A percentile compares a stretch with the other conserved stretches of the same genome.
These are phyloP conservation scores for Kuraishia borneana DNA, from an alignment of 805 yeast genomes.

Conservation along the genomic window DNA sequence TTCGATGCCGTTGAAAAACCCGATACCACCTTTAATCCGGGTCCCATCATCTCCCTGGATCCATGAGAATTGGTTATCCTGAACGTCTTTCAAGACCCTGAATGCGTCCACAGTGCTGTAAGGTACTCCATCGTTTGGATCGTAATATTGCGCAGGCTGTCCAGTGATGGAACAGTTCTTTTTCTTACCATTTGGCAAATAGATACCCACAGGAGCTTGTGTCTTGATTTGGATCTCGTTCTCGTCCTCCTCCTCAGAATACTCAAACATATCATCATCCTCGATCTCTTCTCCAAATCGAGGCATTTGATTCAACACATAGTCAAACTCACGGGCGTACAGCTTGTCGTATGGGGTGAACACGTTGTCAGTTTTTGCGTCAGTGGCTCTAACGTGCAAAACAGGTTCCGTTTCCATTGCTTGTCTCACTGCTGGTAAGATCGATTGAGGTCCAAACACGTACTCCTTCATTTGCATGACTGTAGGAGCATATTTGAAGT, in stretches of 20 bases:
- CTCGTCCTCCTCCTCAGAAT: constrained; percentile 31
- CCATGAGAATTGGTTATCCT: constrained; percentile 48
- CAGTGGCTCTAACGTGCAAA: constrained; percentile 10
- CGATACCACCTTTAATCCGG: constrained; percentile 20
- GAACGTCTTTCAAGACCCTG: constrained; percentile 42
- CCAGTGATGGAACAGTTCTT: constrained; percentile 70
- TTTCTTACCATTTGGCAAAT: constrained; percentile 57
- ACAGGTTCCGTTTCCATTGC: constrained; percentile 45
- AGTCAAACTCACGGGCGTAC: constrained; percentile 22
- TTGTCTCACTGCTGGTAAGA: constrained; percentile 38
- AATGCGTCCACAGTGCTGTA: constrained; percentile 79
- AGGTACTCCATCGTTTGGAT: constrained; percentile 82
- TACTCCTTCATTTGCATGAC: constrained; percentile 20
- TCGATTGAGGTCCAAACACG: constrained; percentile 56
- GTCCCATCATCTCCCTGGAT: constrained; percentile 36
- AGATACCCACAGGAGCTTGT: constrained; percentile 65
- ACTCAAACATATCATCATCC: constrained; percentile 27
- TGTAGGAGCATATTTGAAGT: constrained; percentile 26
- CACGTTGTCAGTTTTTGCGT: constrained; percentile 3
- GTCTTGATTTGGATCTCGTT: constrained; percentile 45
- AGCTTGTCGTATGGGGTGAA: constrained; percentile 6
- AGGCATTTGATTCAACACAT: constrained; percentile 34
- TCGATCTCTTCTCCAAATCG: constrained; percentile 48
- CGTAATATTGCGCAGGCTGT: constrained; percentile 69
- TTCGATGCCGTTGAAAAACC: constrained; percentile 27